Percentiles rank a stretch among this genome's conserved stretches.
Evolutionary conservation across 495 filamentous ascomycete species (phyloP).

Genomic region (Xylaria bambusicola): DNA sequence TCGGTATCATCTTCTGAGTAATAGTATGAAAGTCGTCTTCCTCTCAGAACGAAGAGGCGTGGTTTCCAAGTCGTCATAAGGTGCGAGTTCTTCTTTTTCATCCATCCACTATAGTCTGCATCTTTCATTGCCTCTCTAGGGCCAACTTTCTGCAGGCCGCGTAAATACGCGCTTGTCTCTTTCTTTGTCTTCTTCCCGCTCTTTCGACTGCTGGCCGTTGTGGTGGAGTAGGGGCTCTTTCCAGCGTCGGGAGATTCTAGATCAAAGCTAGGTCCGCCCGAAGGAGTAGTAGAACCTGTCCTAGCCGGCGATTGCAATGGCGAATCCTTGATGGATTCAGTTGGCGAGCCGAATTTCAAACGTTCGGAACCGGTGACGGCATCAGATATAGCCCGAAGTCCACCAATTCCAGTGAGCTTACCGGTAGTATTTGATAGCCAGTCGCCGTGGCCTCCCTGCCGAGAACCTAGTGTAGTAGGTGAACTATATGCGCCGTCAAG

Average conservation of each 20-base stretch:
- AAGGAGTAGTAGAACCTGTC: conserved; percentile 85
- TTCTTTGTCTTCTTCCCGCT: conserved; percentile 76
- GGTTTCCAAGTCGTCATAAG: conserved; percentile 97
- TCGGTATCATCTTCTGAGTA: conserved; percentile 89
- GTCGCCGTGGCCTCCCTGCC: conserved; percentile 53
- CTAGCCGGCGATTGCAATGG: conserved; percentile 67
- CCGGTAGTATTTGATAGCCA: conserved; percentile 55
- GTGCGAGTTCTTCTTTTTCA: conserved; percentile 97
- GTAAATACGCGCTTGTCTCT: conserved; percentile 88
- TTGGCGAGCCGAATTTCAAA: conserved; percentile 53
- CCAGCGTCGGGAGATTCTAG: conserved; percentile 68
- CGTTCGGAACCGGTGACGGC: conserved; percentile 66
- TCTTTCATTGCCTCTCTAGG: conserved; percentile 82
- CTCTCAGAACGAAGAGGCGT: conserved; percentile 88
- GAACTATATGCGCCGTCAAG: conserved; percentile 52
- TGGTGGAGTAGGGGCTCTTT: conserved; percentile 54
- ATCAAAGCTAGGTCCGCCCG: conserved; percentile 76
- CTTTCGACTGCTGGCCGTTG: conserved; percentile 51
- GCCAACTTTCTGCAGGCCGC: conserved; percentile 78
- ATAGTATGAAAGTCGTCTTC: conserved; percentile 90
- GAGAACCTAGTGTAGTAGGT: conserved; percentile 50
- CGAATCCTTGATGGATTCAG: conserved; percentile 64
- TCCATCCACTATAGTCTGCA: conserved; percentile 97
- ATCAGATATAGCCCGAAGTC: conserved; percentile 80
- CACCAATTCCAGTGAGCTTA: conserved; percentile 54